Evolutionary conservation across 345 rosid species (phyloP), one percentile per base, ranked within the genome.

Genomic region (Arabis alpina): DNA sequence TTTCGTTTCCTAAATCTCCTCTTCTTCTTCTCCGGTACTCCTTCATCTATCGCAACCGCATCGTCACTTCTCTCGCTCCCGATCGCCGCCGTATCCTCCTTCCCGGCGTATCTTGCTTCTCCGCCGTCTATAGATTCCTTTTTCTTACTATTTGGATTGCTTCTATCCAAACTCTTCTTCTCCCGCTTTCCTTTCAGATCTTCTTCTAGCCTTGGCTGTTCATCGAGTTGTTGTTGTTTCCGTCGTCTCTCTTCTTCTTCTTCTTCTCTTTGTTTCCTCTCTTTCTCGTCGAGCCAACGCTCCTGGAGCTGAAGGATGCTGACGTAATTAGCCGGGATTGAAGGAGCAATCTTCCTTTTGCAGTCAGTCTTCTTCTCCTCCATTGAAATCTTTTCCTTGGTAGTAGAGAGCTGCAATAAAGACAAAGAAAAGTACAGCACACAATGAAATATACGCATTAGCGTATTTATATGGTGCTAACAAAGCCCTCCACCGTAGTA

Each of bases 251-350:
- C 64, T 48, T 37, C 50, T 59, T 40, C 48, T 47, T 68, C 76
- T 3, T 50, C 74, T 53, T 60, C n/a, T n/a, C n/a, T 75, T 37
- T n/a, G 69, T 57, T 68, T 61, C 9, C 24, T 32, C n/a, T 45
- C 39, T 75, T 61, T 61, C 45, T 75, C 69, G 2, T 53, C 45
- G 45, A 15, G 24, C 78, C 78, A 75, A 13, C 78, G 74, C 64
- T 68, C 69, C 59, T 42, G 34, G 5, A 75, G 78, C 7, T 75
- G 51, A 47, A 28, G 43, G 58, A 75, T 75, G 51, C 58, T 75
- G 27, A 75, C 8, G 78, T 75, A 75, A 0, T 68, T 68, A 25
- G 51, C 53, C 10, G 78, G 74, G 45, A 75, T 10, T 9, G 37
- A 37, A 60, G 78, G 51, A 59, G 9, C 2, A 7, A 9, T 47